These are phyloP conservation scores for Dianthus caryophyllus DNA, from an alignment of 148 eudicot species.

Conservation along the genomic window DNA sequence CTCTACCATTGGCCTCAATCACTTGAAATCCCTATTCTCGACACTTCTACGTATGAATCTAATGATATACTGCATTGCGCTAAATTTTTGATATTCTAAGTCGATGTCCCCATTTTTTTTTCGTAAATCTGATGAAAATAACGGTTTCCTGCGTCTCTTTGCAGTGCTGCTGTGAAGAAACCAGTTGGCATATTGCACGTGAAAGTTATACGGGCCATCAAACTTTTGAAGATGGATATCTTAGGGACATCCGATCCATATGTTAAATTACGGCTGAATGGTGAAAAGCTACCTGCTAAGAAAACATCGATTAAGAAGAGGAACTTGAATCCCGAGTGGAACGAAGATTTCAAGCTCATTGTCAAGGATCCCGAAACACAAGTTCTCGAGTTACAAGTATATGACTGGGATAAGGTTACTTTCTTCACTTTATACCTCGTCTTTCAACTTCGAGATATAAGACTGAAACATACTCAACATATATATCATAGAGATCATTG, in stretches of 20 bases:
- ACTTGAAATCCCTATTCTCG: constrained; percentile 79
- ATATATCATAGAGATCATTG: too few relatives aligned
- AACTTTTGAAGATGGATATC: constrained; percentile 85
- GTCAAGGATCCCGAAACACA: constrained; percentile 85
- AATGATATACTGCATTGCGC: too few relatives aligned
- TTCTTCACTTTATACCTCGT: too few relatives aligned
- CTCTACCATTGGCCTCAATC: constrained; percentile 88
- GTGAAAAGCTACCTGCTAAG: constrained; percentile 58
- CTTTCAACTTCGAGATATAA: too few relatives aligned
- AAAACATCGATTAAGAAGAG: constrained; percentile 70
- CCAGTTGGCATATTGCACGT: constrained; percentile 90
- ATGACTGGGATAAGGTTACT: constrained; percentile 94
- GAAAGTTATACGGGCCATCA: constrained; percentile 64
- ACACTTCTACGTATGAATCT: constrained; percentile 56
- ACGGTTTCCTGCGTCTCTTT: constrained; percentile 4
- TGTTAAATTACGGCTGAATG: constrained; percentile 70
- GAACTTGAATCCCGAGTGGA: constrained; percentile 88
- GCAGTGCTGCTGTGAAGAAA: constrained; percentile 53
- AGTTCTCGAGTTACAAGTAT: constrained; percentile 58
- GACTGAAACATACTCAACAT: too few relatives aligned
- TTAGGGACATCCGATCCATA: constrained; percentile 92
- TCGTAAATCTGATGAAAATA: background rate
- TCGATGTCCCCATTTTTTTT: background rate
- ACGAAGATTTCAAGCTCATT: constrained; percentile 70
- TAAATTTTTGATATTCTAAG: too few relatives aligned